phyloP scores from a whole-genome alignment of 495 filamentous ascomycete genomes.

The Xylaria intraflava region DNA sequence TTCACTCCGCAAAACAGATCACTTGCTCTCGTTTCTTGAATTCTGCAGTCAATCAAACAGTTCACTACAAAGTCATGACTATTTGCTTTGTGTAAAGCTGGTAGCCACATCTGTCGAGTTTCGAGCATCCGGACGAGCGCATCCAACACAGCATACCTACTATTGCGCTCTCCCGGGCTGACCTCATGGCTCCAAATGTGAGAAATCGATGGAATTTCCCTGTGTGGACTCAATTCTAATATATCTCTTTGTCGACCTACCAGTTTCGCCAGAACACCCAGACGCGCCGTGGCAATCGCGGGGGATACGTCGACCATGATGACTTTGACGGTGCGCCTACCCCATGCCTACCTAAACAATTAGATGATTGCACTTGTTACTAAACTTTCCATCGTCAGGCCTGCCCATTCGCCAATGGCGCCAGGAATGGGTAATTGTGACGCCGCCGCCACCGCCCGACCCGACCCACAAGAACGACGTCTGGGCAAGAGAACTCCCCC shows the following conservation, averaged over 20 bases:
- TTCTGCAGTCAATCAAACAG: not conserved
- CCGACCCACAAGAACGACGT: conserved; percentile 43
- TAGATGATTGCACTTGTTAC: not conserved
- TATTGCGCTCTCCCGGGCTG: not conserved
- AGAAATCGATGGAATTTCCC: not conserved
- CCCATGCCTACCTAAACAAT: not conserved
- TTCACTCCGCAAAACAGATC: not conserved
- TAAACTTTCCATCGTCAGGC: conserved; percentile 29
- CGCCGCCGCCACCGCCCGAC: conserved; percentile 55
- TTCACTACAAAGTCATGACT: not conserved
- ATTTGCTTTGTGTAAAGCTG: no score
- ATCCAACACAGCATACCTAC: conserved; percentile 1
- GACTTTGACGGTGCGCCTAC: conserved; percentile 64
- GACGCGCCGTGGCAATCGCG: conserved; percentile 64
- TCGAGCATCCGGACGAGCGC: not conserved
- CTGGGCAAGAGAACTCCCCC: conserved; percentile 54
- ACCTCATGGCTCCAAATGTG: conserved; percentile 21
- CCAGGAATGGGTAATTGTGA: conserved; percentile 61
- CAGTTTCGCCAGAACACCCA: conserved; percentile 40
- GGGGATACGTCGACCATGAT: conserved; percentile 79
- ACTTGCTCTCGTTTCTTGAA: not conserved
- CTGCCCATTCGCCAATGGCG: conserved; percentile 91
- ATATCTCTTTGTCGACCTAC: not conserved
- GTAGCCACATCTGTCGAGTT: not conserved
- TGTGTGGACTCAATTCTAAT: not conserved